Base-by-base conservation (phyloP, 75 land plant genomes). In the Pseudotsuga menziesii region DNA sequence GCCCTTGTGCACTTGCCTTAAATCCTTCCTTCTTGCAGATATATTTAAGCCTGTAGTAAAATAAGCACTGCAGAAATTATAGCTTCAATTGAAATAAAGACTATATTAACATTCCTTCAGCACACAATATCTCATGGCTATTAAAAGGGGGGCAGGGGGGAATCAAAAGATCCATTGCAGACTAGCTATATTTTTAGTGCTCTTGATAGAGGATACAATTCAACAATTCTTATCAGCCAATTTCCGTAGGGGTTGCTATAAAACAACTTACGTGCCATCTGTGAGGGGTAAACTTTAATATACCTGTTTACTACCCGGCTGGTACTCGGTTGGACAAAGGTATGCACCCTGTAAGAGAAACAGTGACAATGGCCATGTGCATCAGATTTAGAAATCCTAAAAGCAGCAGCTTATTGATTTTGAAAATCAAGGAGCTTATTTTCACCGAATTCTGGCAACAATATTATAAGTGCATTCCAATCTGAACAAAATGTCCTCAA, bases 251-350 rank as follows among this genome's bases (percentile, higher is more conserved):
- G 8, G 23, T n/a, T n/a, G n/a, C n/a, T 39, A 36, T 41, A n/a
- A 41, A 69, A 20, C 25, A 2, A 69, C 11, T 17, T 20, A 67
- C 39, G 12, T 19, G 22, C n/a, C 52, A 69, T 9, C 9, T 69
- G 52, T 48, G 11, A 48, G 52, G 11, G 52, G 52, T 9, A 48
- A 1, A 48, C 9, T 48, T 54, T 54, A 23, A 56, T 58, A 56
- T 76, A 96, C 99, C 99, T 94, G 85, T 86, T 90, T 69, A 94
- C 95, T 20, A 97, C 91, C 74, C 98, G 92, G 76, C 83, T 90
- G 54, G 86, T 63, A 67, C 93, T 92, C 77, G 99, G 99, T 76
- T 90, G 93, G 48, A 80, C 84, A 88, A 97, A 97, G 16, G 78
- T 79, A 84, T 97, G 90, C 12, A 97, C 97, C 86, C 99, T 96